These are phyloP conservation scores for Oryza glaberrima DNA, from an alignment of 176 grass and related monocot genomes.

Conservation along the genomic window DNA sequence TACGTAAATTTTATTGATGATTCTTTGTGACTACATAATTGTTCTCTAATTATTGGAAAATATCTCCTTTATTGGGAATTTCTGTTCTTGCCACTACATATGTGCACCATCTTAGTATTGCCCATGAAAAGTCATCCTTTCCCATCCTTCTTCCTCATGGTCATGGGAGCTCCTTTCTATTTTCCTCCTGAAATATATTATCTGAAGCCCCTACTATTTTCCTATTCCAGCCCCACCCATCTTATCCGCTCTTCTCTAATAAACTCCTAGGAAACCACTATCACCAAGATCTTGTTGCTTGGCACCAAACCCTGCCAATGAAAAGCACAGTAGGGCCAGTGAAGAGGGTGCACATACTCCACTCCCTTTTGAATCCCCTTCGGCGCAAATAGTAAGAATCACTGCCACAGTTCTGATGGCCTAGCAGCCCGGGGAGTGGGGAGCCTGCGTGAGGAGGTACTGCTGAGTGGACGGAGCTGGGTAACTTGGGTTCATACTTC, in stretches of 20 bases:
- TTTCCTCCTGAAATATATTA: not conserved
- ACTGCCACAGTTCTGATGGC: not conserved
- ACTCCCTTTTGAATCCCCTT: not conserved
- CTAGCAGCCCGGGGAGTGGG: not conserved
- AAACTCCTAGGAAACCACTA: not conserved
- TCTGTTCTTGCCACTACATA: not conserved
- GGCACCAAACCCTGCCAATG: not conserved
- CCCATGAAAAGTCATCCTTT: not conserved
- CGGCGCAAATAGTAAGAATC: not conserved
- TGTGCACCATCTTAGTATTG: not conserved
- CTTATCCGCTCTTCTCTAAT: not conserved
- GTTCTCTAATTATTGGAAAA: slow-evolving; percentile 12
- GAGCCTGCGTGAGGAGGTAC: not conserved
- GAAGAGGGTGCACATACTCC: not conserved
- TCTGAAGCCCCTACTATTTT: not conserved
- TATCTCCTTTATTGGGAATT: not conserved
- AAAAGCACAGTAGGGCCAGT: not conserved
- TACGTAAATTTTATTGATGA: not conserved
- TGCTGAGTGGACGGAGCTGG: not conserved
- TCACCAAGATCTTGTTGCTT: not conserved
- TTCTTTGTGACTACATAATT: not conserved
- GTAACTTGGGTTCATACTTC: not conserved
- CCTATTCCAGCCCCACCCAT: not conserved
- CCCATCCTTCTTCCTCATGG: not conserved
- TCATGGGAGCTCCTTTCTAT: not conserved